Evolutionary conservation across 495 filamentous ascomycete species (phyloP), one percentile per base, ranked within the genome.

Genomic region (Amniculicola lignicola): DNA sequence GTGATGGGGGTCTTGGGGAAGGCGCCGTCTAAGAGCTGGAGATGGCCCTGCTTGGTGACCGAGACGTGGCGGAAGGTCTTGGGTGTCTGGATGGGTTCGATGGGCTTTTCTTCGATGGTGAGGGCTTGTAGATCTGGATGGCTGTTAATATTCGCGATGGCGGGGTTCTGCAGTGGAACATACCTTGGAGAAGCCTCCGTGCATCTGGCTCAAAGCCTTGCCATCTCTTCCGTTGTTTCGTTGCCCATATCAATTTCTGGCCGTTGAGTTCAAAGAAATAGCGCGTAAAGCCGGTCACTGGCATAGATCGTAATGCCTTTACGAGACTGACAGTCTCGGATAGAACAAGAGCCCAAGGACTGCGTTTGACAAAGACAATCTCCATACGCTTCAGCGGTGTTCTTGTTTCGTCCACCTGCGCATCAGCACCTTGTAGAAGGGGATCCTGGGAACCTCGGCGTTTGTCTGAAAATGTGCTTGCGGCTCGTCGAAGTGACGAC

Each of bases 141-240:
- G 35, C 1, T 9, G 57, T 47, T 1, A 31, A 5, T 28, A 21
- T 1, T 14, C 27, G 16, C 7, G 15, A 28, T 9, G 24, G 12
- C 11, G 15, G 22, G 21, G 15, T 21, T 2, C 1, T 33, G 33
- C 6, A 31, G 15, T 11, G 27, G 5, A 10, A 31, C 43, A 4
- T 24, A 61, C 58, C 58, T 15, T 43, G 33, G 2, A 62, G 40
- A 14, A 62, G 53, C 33, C 49, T 52, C 2, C 18, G 19, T 4
- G 53, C 59, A 33, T 62, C 59, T 10, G 59, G 59, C 21, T 62
- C 59, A 4, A 51, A 23, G 6, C 53, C 59, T n/a, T 53, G 38
- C 59, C 59, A 62, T 25, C 31, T 36, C 41, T 57, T 56, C 19
- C 49, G 23, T 9, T 51, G 27, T 25, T 62, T 62, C 5, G 59